Evolutionary conservation across 495 filamentous ascomycete genomes (phyloP).

Genomic region (Aspergillus coremiiformis): DNA sequence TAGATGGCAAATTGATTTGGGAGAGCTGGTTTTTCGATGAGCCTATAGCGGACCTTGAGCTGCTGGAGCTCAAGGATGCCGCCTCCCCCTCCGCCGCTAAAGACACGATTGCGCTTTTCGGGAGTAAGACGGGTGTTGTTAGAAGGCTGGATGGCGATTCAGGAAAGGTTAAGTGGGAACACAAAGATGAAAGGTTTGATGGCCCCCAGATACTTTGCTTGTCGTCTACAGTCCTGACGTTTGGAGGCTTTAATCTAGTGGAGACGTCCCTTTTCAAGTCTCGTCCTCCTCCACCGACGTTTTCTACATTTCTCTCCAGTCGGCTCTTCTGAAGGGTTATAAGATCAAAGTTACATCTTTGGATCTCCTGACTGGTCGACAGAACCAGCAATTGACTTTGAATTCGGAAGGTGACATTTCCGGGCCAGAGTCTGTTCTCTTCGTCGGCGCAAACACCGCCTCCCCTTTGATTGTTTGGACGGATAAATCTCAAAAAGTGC

Average conservation of each 20-base stretch:
- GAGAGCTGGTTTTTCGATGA: constrained; percentile 48
- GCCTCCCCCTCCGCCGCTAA: constrained; percentile 39
- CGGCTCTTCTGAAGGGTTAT: constrained; percentile 54
- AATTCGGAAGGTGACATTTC: constrained; percentile 67
- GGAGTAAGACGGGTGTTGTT: constrained; percentile 49
- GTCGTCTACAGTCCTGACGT: constrained; percentile 13
- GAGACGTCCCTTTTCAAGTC: constrained; percentile 68
- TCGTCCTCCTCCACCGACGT: constrained; percentile 66
- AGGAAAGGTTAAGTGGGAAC: constrained; percentile 75
- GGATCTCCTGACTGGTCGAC: constrained; percentile 62
- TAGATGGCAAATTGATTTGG: constrained; percentile 75
- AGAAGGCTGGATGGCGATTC: constrained; percentile 62
- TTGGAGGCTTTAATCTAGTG: constrained; percentile 29
- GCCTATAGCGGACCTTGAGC: constrained; percentile 67
- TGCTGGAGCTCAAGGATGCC: constrained; percentile 62
- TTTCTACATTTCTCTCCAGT: constrained; percentile 70
- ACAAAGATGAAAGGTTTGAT: constrained; percentile 51
- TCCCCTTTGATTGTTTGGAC: constrained; percentile 78
- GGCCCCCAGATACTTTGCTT: not conserved
- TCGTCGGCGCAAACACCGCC: constrained; percentile 77
- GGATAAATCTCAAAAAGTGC: constrained; percentile 54
- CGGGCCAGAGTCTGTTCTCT: constrained; percentile 58
- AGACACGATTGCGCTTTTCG: constrained; percentile 64
- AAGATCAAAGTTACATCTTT: constrained; percentile 67
- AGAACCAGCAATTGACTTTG: constrained; percentile 56